Base-by-base conservation (phyloP, 108 stramenopile genomes). In the Ochromonas danica region DNA sequence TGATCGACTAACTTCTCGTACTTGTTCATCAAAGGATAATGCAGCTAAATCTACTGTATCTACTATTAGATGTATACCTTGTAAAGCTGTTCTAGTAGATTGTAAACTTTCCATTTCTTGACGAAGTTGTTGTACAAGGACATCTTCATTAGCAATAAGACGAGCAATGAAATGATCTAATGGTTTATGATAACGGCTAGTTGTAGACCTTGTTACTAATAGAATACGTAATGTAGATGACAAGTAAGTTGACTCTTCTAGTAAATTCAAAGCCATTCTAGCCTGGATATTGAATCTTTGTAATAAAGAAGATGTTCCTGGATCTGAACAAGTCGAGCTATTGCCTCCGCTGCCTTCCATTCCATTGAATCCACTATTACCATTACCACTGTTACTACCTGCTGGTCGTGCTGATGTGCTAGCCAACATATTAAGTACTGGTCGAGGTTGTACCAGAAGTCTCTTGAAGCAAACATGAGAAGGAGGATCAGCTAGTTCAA, bases 1-100 rank as follows among this genome's bases (percentile, higher is more conserved):
- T 28, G 63, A 67, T 31, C 25, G 3, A 6, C 30, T 31, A 25
- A 67, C 10, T 6, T 14, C 14, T 36, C 31, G 63, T 6, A 67
- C 63, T 25, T 67, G 63, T 28, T 67, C 30, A 31, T 67, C 63
- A 36, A 67, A 67, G 17, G 63, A 35, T 36, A 67, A 67, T 25
- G 31, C 17, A 10, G 31, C 17, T 36, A 67, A 36, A 67, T 67
- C 63, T 51, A n/a, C n/a, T n/a, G n/a, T n/a, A n/a, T n/a, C n/a
- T n/a, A n/a, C n/a, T n/a, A n/a, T n/a, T n/a, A n/a, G n/a, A n/a
- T n/a, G n/a, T n/a, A n/a, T n/a, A n/a, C n/a, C n/a, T 22, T 57
- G 51, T 22, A 57, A 10, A 10, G 22, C 51, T 22, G 22, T 17
- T 17, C 51, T 10, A 22, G 51, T 57, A 10, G 51, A 17, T 22